A percentile compares a stretch with the other conserved stretches of the same genome.
Evolutionary conservation across 108 stramenopile genomes (phyloP).

Genomic region (Cyclostephanos tholiformis): DNA sequence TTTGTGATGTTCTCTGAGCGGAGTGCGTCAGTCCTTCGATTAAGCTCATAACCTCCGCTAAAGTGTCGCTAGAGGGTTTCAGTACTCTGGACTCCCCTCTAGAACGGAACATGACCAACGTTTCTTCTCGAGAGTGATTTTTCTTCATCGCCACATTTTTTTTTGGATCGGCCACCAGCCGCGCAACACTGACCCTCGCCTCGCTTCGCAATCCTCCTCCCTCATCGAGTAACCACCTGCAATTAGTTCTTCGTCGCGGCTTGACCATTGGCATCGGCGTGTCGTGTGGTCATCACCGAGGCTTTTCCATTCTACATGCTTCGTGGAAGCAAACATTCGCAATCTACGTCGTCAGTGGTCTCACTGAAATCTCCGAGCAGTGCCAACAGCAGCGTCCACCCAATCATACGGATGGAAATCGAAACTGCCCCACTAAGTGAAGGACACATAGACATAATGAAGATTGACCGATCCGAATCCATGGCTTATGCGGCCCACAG

Average conservation of each 20-base stretch:
- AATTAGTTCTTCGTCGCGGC: background rate
- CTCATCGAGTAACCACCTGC: no score
- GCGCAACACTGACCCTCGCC: no score
- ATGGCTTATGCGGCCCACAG: constrained; percentile 59
- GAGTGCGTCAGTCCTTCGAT: constrained; percentile 1
- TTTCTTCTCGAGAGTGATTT: no score
- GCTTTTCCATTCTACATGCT: constrained; percentile 31
- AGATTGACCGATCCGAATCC: constrained; percentile 56
- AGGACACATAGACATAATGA: constrained; percentile 6
- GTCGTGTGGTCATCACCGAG: background rate
- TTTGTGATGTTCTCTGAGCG: background rate
- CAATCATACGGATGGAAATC: constrained; percentile 5
- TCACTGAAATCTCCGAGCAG: constrained; percentile 8
- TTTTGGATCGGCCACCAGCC: no score
- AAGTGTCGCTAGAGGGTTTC: background rate
- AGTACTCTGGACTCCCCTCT: background rate
- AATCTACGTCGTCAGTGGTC: background rate
- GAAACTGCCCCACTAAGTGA: background rate
- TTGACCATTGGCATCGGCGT: background rate
- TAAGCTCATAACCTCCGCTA: constrained; percentile 1
- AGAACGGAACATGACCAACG: no score
- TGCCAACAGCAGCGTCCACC: constrained; percentile 10
- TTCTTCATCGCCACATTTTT: no score
- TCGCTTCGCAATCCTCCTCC: background rate
- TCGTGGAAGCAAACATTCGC: constrained; percentile 35